Percentiles rank a stretch among this genome's conserved stretches.
Evolutionary conservation across 352 stramenopile genomes (phyloP).

Genomic region (Globisporangium polare): DNA sequence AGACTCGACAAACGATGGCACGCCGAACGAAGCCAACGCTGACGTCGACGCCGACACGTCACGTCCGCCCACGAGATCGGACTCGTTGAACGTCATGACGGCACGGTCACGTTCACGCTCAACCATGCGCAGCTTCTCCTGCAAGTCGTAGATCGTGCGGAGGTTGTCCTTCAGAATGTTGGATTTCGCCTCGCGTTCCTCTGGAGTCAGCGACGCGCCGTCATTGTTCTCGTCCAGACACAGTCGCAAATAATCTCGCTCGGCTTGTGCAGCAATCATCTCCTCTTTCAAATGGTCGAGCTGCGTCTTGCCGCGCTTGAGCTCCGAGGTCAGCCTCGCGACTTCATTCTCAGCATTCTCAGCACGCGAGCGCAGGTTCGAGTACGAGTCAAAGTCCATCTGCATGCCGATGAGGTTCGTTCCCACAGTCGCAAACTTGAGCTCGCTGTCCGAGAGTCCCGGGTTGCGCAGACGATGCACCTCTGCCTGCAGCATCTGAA

Average conservation of each 20-base stretch:
- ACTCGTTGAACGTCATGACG: constrained; percentile 32
- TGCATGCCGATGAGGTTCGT: constrained; percentile 64
- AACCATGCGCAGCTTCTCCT: constrained; percentile 66
- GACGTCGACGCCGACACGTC: constrained; percentile 11
- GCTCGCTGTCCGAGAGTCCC: constrained; percentile 72
- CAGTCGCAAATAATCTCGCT: constrained; percentile 73
- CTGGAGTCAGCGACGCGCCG: constrained; percentile 14
- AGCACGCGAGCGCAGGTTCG: constrained; percentile 60
- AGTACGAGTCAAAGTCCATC: constrained; percentile 74
- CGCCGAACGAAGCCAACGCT: constrained; percentile 22
- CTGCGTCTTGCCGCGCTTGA: constrained; percentile 76
- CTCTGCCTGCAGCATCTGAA: constrained; percentile 79
- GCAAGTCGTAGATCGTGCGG: constrained; percentile 70
- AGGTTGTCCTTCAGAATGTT: constrained; percentile 78
- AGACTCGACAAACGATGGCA: constrained; percentile 38
- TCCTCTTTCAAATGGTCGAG: constrained; percentile 82
- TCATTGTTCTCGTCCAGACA: constrained; percentile 54
- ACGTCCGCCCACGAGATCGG: constrained; percentile 14
- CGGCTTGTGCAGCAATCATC: constrained; percentile 81
- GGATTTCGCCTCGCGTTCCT: constrained; percentile 54
- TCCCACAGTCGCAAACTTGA: constrained; percentile 57
- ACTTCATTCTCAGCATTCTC: constrained; percentile 84
- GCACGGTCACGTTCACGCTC: constrained; percentile 68
- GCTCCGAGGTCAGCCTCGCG: constrained; percentile 55
- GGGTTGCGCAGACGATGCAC: constrained; percentile 79